A percentile compares a stretch with the other conserved stretches of the same genome.
phyloP scores from a whole-genome alignment of 495 filamentous ascomycete species.

The Penicillium cosmopolitanum region DNA sequence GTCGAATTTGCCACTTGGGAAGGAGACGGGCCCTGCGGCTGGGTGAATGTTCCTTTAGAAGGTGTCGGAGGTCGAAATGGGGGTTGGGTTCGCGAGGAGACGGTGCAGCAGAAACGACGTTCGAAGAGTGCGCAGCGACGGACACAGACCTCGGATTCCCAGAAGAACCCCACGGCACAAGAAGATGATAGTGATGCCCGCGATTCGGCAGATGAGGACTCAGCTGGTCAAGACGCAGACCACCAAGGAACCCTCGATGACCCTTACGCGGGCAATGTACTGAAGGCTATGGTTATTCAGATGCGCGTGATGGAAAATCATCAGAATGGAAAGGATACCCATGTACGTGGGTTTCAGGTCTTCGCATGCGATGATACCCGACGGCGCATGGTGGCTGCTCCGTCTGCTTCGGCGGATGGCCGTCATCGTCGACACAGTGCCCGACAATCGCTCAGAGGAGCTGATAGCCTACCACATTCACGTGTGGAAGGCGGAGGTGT shows the following conservation, averaged over 20 bases:
- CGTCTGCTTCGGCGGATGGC: constrained; percentile 44
- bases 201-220: constrained; percentile 11
- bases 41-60: constrained; percentile 81
- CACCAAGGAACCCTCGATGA: constrained; percentile 39
- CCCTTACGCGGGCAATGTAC: constrained; percentile 63
- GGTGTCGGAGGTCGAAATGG: constrained; percentile 60
- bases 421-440: constrained; percentile 34
- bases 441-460: constrained; percentile 34
- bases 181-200: constrained; percentile 7
- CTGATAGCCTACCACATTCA: constrained; percentile 24
- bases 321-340: constrained; percentile 98
- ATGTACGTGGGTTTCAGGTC: constrained; percentile 90
- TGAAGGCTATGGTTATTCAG: constrained; percentile 85
- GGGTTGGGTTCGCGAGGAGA: constrained; percentile 39
- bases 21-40: constrained; percentile 78
- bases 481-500: constrained; percentile 26
- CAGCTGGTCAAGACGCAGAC: constrained; percentile 17
- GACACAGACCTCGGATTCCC: neutral
- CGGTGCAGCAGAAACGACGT: constrained; percentile 5
- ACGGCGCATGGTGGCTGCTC: constrained; percentile 35
- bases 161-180: neutral
- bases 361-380: constrained; percentile 71
- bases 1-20: constrained; percentile 79
- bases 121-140: constrained; percentile 12
- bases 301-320: constrained; percentile 92